These are phyloP conservation scores for Yarrowia sp. DNA, from an alignment of 805 yeast genomes.

Conservation along the genomic window DNA sequence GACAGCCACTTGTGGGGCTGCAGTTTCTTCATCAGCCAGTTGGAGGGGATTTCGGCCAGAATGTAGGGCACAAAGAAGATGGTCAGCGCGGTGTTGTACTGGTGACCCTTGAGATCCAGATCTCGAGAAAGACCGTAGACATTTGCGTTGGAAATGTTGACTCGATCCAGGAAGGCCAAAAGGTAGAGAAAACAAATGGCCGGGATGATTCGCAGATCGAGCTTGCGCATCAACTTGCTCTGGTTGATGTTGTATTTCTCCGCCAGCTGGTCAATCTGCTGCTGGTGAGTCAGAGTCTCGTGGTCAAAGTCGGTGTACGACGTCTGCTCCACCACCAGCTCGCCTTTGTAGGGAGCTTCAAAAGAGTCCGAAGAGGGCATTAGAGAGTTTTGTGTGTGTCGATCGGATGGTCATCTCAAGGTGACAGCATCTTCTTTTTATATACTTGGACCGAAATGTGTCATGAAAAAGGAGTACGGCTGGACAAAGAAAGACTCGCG, in stretches of 20 bases:
- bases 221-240: conserved; percentile 63
- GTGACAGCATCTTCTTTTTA: neutral
- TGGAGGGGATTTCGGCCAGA: conserved; percentile 69
- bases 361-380: conserved; percentile 32
- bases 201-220: conserved; percentile 74
- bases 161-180: conserved; percentile 79
- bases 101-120: conserved; percentile 61
- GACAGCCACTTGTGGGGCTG: conserved; percentile 72
- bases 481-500: too few species aligned
- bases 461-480: too few species aligned
- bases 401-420: neutral
- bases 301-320: conserved; percentile 4
- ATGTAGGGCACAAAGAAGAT: conserved; percentile 79
- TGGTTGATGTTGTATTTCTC: conserved; percentile 60
- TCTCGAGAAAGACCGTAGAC: conserved; percentile 72
- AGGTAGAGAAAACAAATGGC: conserved; percentile 77
- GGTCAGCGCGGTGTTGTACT: conserved; percentile 70
- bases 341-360: conserved; percentile 33
- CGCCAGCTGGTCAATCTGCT: conserved; percentile 51
- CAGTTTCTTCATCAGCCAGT: conserved; percentile 63
- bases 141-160: conserved; percentile 82
- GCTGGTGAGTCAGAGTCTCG: conserved; percentile 24
- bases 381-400: neutral
- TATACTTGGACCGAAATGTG: neutral
- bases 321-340: neutral